Percentiles rank a stretch among this genome's conserved stretches.
phyloP scores from a whole-genome alignment of 2,329 filamentous ascomycete species.

The Trichoderma hamatum region DNA sequence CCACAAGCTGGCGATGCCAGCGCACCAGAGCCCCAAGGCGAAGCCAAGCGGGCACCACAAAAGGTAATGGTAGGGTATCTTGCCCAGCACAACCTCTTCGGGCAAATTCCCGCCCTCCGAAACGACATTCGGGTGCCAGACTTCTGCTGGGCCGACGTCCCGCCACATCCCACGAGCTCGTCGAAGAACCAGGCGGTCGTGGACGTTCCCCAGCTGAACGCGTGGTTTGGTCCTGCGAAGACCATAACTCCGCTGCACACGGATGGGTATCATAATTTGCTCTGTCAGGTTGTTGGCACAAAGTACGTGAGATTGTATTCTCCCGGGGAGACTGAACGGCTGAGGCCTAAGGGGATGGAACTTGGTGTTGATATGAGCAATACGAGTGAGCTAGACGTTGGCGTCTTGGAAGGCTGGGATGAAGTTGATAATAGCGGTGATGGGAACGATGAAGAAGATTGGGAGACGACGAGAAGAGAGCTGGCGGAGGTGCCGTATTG shows the following conservation, averaged over 20 bases:
- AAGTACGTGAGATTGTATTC: constrained; percentile 93
- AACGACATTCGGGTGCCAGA: constrained; percentile 81
- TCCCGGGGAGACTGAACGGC: constrained; percentile 58
- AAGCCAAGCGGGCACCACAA: not conserved
- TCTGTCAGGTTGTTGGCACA: constrained; percentile 83
- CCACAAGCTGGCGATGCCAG: constrained; percentile 27
- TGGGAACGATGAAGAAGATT: constrained; percentile 37
- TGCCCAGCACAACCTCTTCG: constrained; percentile 86
- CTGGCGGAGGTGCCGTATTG: constrained; percentile 67
- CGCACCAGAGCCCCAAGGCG: not conserved
- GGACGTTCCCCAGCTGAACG: constrained; percentile 73
- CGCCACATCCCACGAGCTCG: constrained; percentile 52
- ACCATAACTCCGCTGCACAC: constrained; percentile 94
- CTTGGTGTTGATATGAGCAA: constrained; percentile 89
- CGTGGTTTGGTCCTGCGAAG: constrained; percentile 86
- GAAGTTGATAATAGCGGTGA: constrained; percentile 28
- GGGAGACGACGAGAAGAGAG: constrained; percentile 44
- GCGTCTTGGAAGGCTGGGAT: constrained; percentile 67
- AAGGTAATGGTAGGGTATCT: constrained; percentile 70
- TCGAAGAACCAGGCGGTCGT: constrained; percentile 46
- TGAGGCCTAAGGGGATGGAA: constrained; percentile 66
- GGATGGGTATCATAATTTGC: constrained; percentile 90
- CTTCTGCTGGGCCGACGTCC: constrained; percentile 75
- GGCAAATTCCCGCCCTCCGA: constrained; percentile 76
- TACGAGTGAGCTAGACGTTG: constrained; percentile 79